These are phyloP conservation scores for Clavariopsis aquatica DNA, from an alignment of 495 filamentous ascomycete genomes.

Conservation along the genomic window DNA sequence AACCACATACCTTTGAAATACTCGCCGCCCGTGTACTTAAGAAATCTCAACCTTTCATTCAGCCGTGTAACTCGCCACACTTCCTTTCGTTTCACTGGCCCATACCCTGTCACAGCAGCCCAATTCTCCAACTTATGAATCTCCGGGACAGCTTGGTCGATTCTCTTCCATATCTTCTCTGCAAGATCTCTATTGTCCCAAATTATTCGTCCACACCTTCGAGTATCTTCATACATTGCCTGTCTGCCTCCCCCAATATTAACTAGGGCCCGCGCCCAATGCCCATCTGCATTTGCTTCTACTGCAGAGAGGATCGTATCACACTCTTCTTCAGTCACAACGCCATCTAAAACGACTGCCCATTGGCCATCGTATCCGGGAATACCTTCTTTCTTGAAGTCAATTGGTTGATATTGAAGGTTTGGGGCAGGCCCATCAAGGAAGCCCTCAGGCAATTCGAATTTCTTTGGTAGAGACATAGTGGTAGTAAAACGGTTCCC, in stretches of 20 bases:
- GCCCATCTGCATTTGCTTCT: slow-evolving; percentile 37
- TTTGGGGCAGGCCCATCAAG: slow-evolving; percentile 39
- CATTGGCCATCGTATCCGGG: slow-evolving; percentile 40
- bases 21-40: slow-evolving; percentile 73
- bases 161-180: slow-evolving; percentile 61
- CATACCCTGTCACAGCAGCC: slow-evolving; percentile 51
- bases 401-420: slow-evolving; percentile 36
- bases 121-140: slow-evolving; percentile 44
- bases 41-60: slow-evolving; percentile 79
- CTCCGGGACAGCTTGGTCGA: slow-evolving; percentile 53
- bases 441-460: slow-evolving; percentile 38
- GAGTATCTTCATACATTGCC: slow-evolving; percentile 54
- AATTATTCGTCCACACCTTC: slow-evolving; percentile 75
- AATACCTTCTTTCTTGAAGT: slow-evolving; percentile 43
- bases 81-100: slow-evolving; percentile 50
- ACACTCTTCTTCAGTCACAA: slow-evolving; percentile 48
- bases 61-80: slow-evolving; percentile 59
- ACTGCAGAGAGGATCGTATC: slow-evolving; percentile 42
- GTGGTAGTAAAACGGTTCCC: not conserved
- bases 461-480: slow-evolving; percentile 20
- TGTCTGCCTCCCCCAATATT: slow-evolving; percentile 67
- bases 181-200: slow-evolving; percentile 66
- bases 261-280: slow-evolving; percentile 67
- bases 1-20: slow-evolving; percentile 66
- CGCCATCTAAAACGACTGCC: slow-evolving; percentile 47